phyloP scores from a whole-genome alignment of 2,329 filamentous ascomycete genomes.

The Neopestalotiopsis clavispora region DNA sequence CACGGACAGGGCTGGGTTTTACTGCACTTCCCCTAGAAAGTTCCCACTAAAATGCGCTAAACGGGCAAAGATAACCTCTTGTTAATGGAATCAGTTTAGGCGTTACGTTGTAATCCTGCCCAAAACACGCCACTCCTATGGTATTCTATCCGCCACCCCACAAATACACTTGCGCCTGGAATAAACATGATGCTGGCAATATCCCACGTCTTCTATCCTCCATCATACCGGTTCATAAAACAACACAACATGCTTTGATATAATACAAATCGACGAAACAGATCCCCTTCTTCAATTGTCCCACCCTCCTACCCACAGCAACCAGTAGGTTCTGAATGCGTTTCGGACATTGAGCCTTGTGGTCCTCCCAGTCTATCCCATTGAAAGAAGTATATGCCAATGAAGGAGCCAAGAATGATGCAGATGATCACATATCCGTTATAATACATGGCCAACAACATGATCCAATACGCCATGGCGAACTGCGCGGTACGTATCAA shows the following conservation, averaged over 20 bases:
- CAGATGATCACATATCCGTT: constrained; percentile 80
- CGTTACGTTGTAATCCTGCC: too few species aligned
- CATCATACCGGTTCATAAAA: not conserved
- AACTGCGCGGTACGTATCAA: constrained; percentile 74
- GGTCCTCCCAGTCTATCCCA: constrained; percentile 58
- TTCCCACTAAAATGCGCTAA: not conserved
- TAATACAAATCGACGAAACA: not conserved
- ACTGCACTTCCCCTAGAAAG: not conserved
- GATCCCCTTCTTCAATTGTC: not conserved
- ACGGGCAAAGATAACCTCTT: too few species aligned
- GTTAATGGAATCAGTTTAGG: too few species aligned
- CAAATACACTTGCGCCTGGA: not conserved
- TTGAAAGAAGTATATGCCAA: constrained; percentile 75
- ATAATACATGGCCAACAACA: constrained; percentile 63
- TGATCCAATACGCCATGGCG: constrained; percentile 77
- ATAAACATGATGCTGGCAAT: not conserved
- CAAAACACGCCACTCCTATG: too few species aligned
- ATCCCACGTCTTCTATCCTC: not conserved
- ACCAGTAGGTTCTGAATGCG: constrained; percentile 8
- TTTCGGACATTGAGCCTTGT: not conserved
- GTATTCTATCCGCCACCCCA: too few species aligned
- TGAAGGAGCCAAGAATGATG: constrained; percentile 76
- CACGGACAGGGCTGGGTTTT: not conserved
- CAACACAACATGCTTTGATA: not conserved
- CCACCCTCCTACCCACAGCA: constrained; percentile 5